Evolutionary conservation across 768 basidiomycete genomes (phyloP), one percentile per base, ranked within the genome.

Genomic region (Psilocybe sp.): DNA sequence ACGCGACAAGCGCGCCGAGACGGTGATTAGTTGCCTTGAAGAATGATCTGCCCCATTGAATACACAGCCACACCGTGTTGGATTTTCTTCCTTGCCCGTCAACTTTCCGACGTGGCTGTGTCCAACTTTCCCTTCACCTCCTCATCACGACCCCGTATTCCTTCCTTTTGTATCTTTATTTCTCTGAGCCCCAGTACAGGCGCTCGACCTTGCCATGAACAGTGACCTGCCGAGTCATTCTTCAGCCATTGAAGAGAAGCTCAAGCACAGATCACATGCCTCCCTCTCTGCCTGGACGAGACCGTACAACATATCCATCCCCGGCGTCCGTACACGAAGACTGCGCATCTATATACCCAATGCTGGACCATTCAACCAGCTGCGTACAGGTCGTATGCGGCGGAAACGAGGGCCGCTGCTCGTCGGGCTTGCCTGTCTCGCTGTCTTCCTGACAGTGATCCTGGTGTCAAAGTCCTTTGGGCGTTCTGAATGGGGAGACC

Each of bases 321-420:
- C 84, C 37, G 80, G 82, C 53, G 67, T 82, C 4, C 72, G 67
- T 51, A 72, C 76, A 44, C 81, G 84, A 55, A 75, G 80, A 33
- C 69, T 87, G 11, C 79, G 82, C 40, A 67, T 88, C 20, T 72
- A 77, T 50, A 62, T 85, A 7, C 83, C 85, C 44, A 80, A 82
- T 51, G 61, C 79, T 34, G 64, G 69, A 28, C 68, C 74, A 53
- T 62, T 82, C 56, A 74, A 74, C 55, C 72, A 70, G 32, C 66
- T 70, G 42, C 67, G 73, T 48, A 64, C 73, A 48, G 60, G 72
- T 5, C 76, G 77, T 37, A 70, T 83, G 49, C 76, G 80, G 41
- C 72, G 78, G 52, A 76, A 77, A 57, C 71, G 79, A 48, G 81
- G 80, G 1, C 75, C 79, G n/a, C 56, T 85, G 19, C 64, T 84